Conservation (phyloP, 2,329 filamentous ascomycete genomes). For the Stachybotrys echinatus region DNA sequence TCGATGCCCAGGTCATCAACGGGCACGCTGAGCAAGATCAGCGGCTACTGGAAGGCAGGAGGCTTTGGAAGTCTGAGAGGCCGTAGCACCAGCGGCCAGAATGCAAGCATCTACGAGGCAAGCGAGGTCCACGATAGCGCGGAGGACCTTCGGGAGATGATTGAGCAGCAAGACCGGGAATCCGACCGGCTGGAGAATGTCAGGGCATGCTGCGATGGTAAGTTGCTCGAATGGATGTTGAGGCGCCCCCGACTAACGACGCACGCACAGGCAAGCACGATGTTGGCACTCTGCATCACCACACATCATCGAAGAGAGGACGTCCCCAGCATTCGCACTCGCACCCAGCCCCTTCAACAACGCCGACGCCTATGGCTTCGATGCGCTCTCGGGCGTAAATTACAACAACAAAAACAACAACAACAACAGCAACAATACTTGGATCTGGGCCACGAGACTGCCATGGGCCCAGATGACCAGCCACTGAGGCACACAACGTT, state of each 20-base stretch:
- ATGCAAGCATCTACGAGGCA: constrained; percentile 51
- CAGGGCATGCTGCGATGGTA: constrained; percentile 94
- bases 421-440: not conserved
- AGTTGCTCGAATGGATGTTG: constrained; percentile 23
- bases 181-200: constrained; percentile 87
- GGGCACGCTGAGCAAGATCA: constrained; percentile 53
- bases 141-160: constrained; percentile 75
- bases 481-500: not conserved
- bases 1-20: constrained; percentile 23
- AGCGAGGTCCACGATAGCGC: constrained; percentile 68
- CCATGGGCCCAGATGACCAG: constrained; percentile 3
- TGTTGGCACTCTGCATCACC: constrained; percentile 54
- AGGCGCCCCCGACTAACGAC: constrained; percentile 13
- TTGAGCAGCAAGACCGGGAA: constrained; percentile 72
- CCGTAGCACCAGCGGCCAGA: constrained; percentile 39
- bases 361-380: constrained; percentile 28
- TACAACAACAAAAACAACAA: too few relatives aligned
- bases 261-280: constrained; percentile 62
- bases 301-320: constrained; percentile 35
- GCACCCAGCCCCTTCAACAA: constrained; percentile 27
- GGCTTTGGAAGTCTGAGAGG: constrained; percentile 50
- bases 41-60: constrained; percentile 53
- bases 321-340: constrained; percentile 33
- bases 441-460: not conserved
- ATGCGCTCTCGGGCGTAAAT: constrained; percentile 28